phyloP scores from a whole-genome alignment of 805 yeast species.

The Candida odintsovae region DNA sequence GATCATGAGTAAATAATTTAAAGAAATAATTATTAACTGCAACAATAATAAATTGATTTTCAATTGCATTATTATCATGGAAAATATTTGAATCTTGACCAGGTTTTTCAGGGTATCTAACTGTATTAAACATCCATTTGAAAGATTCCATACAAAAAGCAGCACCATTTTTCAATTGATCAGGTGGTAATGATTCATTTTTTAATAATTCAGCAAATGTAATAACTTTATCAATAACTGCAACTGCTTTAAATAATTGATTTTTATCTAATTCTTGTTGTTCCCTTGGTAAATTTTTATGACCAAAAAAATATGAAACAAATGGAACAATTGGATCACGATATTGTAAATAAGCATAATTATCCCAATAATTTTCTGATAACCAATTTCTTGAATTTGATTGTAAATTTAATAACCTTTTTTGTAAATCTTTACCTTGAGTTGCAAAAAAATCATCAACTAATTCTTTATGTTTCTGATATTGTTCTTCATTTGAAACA shows the following conservation, averaged over 20 bases:
- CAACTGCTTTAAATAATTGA: constrained; percentile 71
- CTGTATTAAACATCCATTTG: constrained; percentile 84
- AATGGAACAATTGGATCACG: constrained; percentile 94
- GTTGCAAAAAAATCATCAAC: constrained; percentile 70
- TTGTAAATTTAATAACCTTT: constrained; percentile 49
- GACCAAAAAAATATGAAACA: constrained; percentile 85
- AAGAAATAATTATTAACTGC: constrained; percentile 74
- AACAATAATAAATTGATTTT: constrained; percentile 65
- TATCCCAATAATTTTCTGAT: constrained; percentile 80
- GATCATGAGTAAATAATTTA: constrained; percentile 60
- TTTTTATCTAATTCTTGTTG: constrained; percentile 47
- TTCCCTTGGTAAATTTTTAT: constrained; percentile 49
- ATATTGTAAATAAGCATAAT: constrained; percentile 84
- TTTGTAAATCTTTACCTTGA: constrained; percentile 62
- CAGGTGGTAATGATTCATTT: constrained; percentile 72
- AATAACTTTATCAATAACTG: constrained; percentile 60
- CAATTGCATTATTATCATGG: constrained; percentile 35
- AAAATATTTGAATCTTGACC: constrained; percentile 54
- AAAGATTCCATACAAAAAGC: constrained; percentile 97
- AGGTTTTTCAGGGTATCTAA: constrained; percentile 67
- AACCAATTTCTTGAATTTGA: constrained; percentile 70
- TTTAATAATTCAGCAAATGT: constrained; percentile 65
- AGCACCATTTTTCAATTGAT: constrained; percentile 69
- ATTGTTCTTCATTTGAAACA: constrained; percentile 43
- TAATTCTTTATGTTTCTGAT: constrained; percentile 44